These are phyloP conservation scores for Clavispora phyllophila DNA, from an alignment of 805 yeast species.

Conservation along the genomic window DNA sequence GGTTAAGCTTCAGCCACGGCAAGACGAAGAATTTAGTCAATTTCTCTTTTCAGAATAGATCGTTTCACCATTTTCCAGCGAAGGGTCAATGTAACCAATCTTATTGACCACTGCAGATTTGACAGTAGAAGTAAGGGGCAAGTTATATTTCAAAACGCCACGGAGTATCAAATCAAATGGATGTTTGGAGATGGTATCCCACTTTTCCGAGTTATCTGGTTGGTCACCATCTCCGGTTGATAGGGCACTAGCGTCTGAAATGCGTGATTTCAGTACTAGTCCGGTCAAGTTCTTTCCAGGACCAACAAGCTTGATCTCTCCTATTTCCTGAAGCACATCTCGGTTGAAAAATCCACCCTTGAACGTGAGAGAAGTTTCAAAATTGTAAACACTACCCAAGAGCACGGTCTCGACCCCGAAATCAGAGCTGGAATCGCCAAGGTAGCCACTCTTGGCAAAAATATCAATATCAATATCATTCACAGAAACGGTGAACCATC, in stretches of 20 bases:
- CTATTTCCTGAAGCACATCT: conserved; percentile 52
- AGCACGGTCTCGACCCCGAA: conserved; percentile 56
- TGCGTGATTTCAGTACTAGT: not conserved
- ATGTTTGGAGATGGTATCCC: conserved; percentile 69
- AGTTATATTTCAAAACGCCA: conserved; percentile 72
- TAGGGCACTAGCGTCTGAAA: not conserved
- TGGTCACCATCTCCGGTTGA: not conserved
- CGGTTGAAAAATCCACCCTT: conserved; percentile 73
- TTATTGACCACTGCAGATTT: conserved; percentile 61
- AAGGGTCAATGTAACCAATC: conserved; percentile 53
- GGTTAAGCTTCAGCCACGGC: conserved; percentile 14
- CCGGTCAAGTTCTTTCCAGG: conserved; percentile 57
- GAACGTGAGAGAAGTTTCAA: conserved; percentile 72
- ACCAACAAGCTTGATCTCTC: conserved; percentile 63
- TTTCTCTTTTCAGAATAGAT: not conserved
- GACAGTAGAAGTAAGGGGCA: conserved; percentile 53
- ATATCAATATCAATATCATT: conserved; percentile 71
- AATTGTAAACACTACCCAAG: conserved; percentile 58
- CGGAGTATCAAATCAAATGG: conserved; percentile 84
- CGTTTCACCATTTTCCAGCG: not conserved
- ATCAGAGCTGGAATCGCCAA: conserved; percentile 11
- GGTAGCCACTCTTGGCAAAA: conserved; percentile 67
- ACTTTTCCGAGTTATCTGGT: conserved; percentile 47
- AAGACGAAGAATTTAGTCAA: not conserved
- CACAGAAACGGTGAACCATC: conserved; percentile 64